These are phyloP conservation scores for Ustilago nuda DNA, from an alignment of 1,284 basidiomycete species.

Conservation along the genomic window DNA sequence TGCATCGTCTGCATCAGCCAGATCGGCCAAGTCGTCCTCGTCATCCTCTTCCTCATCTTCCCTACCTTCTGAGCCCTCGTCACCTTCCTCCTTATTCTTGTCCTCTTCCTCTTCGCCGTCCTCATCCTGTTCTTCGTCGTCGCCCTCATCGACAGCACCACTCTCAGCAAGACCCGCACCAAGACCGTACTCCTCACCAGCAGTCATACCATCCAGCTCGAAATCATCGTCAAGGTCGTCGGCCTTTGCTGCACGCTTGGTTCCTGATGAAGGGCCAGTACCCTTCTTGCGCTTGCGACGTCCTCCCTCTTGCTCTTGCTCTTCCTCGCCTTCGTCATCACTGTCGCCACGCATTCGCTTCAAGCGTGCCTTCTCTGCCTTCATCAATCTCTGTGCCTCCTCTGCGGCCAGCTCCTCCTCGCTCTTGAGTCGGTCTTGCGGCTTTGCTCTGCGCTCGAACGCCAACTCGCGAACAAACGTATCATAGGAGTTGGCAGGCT, in stretches of 20 bases:
- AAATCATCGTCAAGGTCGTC: slow-evolving; percentile 97
- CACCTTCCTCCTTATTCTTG: slow-evolving; percentile 20
- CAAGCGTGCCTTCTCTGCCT: slow-evolving; percentile 82
- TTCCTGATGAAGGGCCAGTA: slow-evolving; percentile 41
- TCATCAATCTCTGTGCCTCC: slow-evolving; percentile 86
- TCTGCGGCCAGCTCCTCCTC: slow-evolving; percentile 92
- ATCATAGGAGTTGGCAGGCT: slow-evolving; percentile 76
- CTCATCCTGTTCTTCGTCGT: slow-evolving; percentile 55
- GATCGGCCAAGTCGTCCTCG: slow-evolving; percentile 56
- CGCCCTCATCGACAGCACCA: slow-evolving; percentile 70
- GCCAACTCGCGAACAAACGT: slow-evolving; percentile 90
- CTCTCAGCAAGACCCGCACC: slow-evolving; percentile 58
- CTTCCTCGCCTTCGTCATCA: slow-evolving; percentile 71
- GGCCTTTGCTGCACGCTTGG: slow-evolving; percentile 73
- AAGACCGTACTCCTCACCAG: slow-evolving; percentile 60
- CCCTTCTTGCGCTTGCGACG: slow-evolving; percentile 64
- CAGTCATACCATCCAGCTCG: slow-evolving; percentile 60
- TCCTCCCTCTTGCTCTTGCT: slow-evolving; percentile 42
- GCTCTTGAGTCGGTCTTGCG: slow-evolving; percentile 95
- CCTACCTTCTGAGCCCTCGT: slow-evolving; percentile 29
- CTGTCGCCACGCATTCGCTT: slow-evolving; percentile 88
- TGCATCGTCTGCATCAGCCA: slow-evolving; percentile 58
- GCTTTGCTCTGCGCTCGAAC: slow-evolving; percentile 91
- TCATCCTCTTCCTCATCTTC: slow-evolving; percentile 71
- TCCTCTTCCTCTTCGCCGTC: slow-evolving; percentile 46